phyloP scores from a whole-genome alignment of 2,329 filamentous ascomycete genomes.

The Colletotrichum nymphaeae region DNA sequence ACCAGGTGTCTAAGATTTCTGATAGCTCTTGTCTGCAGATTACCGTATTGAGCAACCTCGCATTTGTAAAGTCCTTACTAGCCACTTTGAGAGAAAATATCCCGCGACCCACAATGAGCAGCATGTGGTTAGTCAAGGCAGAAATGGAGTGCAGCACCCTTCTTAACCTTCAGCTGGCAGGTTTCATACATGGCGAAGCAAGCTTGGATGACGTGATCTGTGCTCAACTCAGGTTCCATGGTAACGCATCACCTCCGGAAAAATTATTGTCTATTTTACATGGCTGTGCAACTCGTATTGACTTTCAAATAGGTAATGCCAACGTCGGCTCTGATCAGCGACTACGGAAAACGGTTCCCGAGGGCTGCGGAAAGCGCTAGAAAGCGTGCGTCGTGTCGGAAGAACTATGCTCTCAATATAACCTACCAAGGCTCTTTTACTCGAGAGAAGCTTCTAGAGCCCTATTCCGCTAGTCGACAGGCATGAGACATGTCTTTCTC shows the following conservation, averaged over 20 bases:
- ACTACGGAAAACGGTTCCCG: neutral
- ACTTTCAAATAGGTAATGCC: neutral
- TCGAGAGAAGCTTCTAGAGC: neutral
- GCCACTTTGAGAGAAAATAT: neutral
- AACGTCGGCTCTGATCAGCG: neutral
- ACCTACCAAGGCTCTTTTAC: neutral
- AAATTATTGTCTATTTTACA: no score
- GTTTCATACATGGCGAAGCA: neutral
- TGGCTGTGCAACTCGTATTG: no score
- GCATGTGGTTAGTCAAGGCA: neutral
- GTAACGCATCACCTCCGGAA: neutral
- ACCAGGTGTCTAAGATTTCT: neutral
- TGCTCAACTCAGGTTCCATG: neutral
- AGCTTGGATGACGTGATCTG: neutral
- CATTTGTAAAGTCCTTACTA: neutral
- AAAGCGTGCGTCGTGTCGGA: neutral
- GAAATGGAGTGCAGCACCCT: neutral
- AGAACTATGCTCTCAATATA: neutral
- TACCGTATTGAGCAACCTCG: neutral
- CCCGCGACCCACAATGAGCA: neutral
- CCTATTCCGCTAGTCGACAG: neutral
- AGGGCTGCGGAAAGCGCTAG: neutral
- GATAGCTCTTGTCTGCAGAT: neutral
- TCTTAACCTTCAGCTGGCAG: neutral
- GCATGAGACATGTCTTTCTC: neutral